Evolutionary conservation across 1,284 basidiomycete species (phyloP), one percentile per base, ranked within the genome.

Genomic region (Coniophora puteana): DNA sequence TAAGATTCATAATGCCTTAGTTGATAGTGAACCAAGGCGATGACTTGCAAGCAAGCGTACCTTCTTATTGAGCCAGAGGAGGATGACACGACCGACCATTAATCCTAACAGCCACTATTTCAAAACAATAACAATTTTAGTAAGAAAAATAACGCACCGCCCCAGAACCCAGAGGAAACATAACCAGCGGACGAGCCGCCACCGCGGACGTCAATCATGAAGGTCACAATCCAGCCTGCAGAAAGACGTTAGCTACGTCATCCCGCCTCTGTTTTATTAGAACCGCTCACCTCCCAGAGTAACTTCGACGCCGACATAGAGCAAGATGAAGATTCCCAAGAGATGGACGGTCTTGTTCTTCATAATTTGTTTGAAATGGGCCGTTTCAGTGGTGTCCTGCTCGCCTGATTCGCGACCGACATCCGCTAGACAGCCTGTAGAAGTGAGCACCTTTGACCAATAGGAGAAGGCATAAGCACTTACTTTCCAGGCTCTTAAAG

Each of bases 221-320:
- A 75, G 3, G 69, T 72, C 4, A 74, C 73, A 21, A 71, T 73
- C 71, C 72, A 76, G 2, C 67, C 67, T 68, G 32, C 14, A 29
- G 14, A 28, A 33, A 4, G 21, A 21, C 24, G 26, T 26, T 18
- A 43, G 18, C 21, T 13, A 29, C 23, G 13, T 28, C 45, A 51
- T 23, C 45, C 61, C 25, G 68, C 66, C 8, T 65, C 73, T 35
- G 23, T 24, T 11, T 26, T 24, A 13, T 26, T 16, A 23, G 7
- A 8, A 14, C 25, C 52, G 55, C 32, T 39, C 26, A 70, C 71
- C 65, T 51, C 71, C 70, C 12, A 74, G 54, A 2, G 72, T 72
- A 16, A 73, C 69, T 44, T 74, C 73, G 0, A 66, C 57, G 3
- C 72, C 72, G 24, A 73, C 71, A 40, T 74, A 74, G 17, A 72